A percentile compares a stretch with the other conserved stretches of the same genome.
Conservation (phyloP, 2,329 filamentous ascomycete genomes). For the Beauveria scarabaeidicola region DNA sequence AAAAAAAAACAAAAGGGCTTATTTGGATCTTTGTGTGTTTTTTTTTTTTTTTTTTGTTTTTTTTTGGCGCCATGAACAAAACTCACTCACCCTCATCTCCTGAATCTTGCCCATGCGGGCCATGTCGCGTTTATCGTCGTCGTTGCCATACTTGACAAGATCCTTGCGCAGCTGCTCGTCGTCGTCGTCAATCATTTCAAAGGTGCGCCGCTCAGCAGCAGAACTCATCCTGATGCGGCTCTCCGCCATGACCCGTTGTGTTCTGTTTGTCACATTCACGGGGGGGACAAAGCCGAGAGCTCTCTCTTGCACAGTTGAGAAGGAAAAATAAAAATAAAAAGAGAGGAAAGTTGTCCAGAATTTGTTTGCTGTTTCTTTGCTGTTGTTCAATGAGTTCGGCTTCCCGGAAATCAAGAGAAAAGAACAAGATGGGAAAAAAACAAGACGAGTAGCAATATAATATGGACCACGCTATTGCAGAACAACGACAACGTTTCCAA, state of each 20-base stretch:
- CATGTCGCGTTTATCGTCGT: slow-evolving; percentile 34
- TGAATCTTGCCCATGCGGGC: slow-evolving; percentile 41
- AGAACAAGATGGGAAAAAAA: no score
- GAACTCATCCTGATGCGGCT: background rate
- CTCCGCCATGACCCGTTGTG: background rate
- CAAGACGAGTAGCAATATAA: no score
- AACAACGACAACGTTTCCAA: no score
- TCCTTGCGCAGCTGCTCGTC: slow-evolving; percentile 14
- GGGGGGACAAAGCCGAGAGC: no score
- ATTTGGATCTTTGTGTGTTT: background rate
- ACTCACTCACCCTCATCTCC: slow-evolving; percentile 33
- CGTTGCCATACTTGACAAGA: slow-evolving; percentile 13
- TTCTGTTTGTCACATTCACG: background rate
- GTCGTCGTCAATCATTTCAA: slow-evolving; percentile 18
- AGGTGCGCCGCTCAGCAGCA: background rate
- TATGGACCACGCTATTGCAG: no score
- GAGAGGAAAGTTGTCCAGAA: no score
- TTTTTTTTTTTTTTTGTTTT: background rate
- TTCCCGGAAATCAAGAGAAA: no score
- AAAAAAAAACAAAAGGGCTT: background rate
- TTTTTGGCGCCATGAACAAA: background rate
- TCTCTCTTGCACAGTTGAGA: no score
- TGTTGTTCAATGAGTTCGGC: no score
- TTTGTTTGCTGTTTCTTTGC: no score
- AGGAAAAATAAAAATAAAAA: no score